Conservation (phyloP, 768 basidiomycete species). For the Gelatoporia subvermispora region DNA sequence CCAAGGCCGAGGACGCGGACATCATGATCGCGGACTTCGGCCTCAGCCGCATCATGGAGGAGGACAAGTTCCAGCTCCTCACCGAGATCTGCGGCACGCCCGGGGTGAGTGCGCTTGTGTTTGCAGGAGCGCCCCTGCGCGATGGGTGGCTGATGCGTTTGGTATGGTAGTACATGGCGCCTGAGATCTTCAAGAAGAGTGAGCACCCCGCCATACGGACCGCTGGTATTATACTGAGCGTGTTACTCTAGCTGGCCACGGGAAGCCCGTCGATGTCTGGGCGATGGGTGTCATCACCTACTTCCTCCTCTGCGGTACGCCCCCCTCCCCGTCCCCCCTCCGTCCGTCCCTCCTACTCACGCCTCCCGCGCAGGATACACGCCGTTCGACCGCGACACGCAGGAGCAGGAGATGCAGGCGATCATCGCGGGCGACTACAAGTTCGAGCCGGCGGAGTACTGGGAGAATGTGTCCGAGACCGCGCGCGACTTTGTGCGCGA, state of each 20-base stretch:
- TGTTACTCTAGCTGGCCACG: slow-evolving; percentile 69
- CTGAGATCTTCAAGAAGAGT: slow-evolving; percentile 94
- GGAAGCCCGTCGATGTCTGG: slow-evolving; percentile 94
- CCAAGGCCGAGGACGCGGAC: slow-evolving; percentile 83
- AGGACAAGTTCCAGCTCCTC: slow-evolving; percentile 78
- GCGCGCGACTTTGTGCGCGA: slow-evolving; percentile 78
- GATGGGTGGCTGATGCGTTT: neutral
- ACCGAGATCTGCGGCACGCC: slow-evolving; percentile 97
- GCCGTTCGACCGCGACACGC: slow-evolving; percentile 91
- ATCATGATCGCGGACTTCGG: slow-evolving; percentile 99
- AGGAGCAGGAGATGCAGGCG: slow-evolving; percentile 89
- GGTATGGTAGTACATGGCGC: slow-evolving; percentile 77
- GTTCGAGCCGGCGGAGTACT: slow-evolving; percentile 86
- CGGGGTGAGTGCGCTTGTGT: slow-evolving; percentile 47
- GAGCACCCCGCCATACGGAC: slow-evolving; percentile 20
- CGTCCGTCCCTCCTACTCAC: neutral
- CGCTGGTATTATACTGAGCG: neutral
- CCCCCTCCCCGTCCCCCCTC: neutral
- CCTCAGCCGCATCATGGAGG: slow-evolving; percentile 84
- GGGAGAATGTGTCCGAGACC: slow-evolving; percentile 76
- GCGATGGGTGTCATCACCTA: slow-evolving; percentile 99
- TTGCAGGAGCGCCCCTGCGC: too few species aligned
- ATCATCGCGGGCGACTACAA: slow-evolving; percentile 92
- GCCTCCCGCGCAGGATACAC: slow-evolving; percentile 67
- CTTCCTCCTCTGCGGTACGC: slow-evolving; percentile 73